Evolutionary conservation across 139 green algal species (phyloP).

Genomic region (Tetraselmis striata): DNA sequence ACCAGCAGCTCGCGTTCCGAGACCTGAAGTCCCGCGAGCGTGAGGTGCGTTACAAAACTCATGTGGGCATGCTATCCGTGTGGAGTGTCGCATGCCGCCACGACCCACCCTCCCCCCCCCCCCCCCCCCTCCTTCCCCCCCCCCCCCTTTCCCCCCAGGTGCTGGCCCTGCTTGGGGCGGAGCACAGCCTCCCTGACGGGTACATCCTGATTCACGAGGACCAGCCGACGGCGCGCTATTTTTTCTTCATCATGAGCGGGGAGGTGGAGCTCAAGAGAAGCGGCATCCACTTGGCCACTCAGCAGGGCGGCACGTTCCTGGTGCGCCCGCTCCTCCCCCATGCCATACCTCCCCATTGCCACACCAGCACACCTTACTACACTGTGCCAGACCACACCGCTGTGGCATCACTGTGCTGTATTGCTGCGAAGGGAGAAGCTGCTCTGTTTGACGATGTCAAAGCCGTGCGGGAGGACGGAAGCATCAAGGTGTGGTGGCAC

Average conservation of each 20-base stretch:
- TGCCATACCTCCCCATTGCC: too few relatives aligned
- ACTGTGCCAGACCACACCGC: too few relatives aligned
- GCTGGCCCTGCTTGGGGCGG: conserved; percentile 26
- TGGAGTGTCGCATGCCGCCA: too few relatives aligned
- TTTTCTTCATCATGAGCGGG: conserved; percentile 30
- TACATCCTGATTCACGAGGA: conserved; percentile 25
- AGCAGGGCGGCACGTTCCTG: conserved; percentile 23
- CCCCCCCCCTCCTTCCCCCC: too few relatives aligned
- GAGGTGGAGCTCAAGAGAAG: conserved; percentile 21
- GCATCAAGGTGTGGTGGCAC: neutral
- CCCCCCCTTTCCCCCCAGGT: too few relatives aligned
- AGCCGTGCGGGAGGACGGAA: conserved; percentile 5
- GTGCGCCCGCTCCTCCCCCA: too few relatives aligned
- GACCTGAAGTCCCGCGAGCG: conserved; percentile 15
- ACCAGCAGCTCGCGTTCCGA: conserved; percentile 9
- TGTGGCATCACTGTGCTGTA: too few relatives aligned
- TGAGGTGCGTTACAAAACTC: too few relatives aligned
- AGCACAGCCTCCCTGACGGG: neutral
- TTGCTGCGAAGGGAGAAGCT: conserved; percentile 17
- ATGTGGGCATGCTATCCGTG: too few relatives aligned
- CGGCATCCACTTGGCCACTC: conserved; percentile 3
- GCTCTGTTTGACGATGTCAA: conserved; percentile 33
- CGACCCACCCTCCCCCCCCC: too few relatives aligned
- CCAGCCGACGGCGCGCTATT: conserved; percentile 17
- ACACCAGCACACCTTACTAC: too few relatives aligned